These are phyloP conservation scores for Waltiozyma sp. DNA, from an alignment of 1,139 yeast genomes.

Conservation along the genomic window DNA sequence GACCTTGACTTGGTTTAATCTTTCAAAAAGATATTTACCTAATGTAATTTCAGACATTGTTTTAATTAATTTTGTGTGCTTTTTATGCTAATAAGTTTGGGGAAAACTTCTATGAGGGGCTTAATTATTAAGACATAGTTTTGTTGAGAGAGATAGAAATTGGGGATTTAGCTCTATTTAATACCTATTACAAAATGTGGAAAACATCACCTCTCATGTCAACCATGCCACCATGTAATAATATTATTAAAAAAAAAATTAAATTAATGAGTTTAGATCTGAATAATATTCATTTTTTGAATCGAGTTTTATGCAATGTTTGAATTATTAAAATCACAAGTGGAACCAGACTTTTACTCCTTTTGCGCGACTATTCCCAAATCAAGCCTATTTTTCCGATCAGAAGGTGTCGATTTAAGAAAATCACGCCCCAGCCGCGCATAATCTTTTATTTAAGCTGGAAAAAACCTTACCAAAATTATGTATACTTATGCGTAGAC, in stretches of 20 bases:
- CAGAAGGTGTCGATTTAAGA: no score
- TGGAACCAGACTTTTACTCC: neutral
- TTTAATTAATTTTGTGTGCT: neutral
- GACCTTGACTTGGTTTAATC: constrained; percentile 28
- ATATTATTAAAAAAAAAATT: no score
- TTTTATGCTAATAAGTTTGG: neutral
- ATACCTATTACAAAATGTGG: neutral
- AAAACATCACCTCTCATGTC: neutral
- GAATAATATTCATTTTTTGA: neutral
- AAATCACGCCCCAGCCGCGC: no score
- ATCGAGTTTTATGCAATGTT: neutral
- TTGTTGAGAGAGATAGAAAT: no score
- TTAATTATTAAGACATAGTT: no score
- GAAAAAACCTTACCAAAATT: no score
- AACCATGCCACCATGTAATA: neutral
- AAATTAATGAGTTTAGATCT: no score
- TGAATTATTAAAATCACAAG: neutral
- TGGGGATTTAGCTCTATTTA: no score
- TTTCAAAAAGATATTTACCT: constrained; percentile 54
- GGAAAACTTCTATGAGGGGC: neutral
- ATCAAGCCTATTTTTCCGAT: no score
- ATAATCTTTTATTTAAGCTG: no score
- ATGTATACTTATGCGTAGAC: no score
- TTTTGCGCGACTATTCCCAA: no score
- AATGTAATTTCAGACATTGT: constrained; percentile 32